These are phyloP conservation scores for Podospora didyma DNA, from an alignment of 495 filamentous ascomycete genomes.

Conservation along the genomic window DNA sequence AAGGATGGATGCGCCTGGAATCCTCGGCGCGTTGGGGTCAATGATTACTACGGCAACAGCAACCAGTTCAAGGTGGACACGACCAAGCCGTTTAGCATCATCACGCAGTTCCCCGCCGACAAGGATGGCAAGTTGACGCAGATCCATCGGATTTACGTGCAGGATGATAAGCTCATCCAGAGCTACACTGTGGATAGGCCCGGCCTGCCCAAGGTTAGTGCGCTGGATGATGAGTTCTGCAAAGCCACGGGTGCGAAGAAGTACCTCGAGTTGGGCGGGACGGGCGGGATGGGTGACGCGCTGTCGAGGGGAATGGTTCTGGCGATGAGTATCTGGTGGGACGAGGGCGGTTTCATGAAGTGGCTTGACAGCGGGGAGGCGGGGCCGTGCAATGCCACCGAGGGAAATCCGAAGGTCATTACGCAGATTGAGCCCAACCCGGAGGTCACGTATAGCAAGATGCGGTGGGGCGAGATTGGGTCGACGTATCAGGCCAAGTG, in stretches of 20 bases:
- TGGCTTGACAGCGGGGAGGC: conserved; percentile 57
- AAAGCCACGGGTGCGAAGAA: conserved; percentile 49
- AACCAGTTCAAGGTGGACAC: conserved; percentile 26
- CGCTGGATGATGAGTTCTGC: conserved; percentile 58
- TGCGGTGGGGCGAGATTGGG: conserved; percentile 63
- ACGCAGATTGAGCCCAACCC: conserved; percentile 42
- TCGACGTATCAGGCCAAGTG: conserved; percentile 58
- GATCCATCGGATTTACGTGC: conserved; percentile 60
- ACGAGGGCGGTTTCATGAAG: conserved; percentile 54
- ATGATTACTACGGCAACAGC: conserved; percentile 47
- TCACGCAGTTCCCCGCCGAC: conserved; percentile 62
- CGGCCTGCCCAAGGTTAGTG: conserved; percentile 31
- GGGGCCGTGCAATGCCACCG: conserved; percentile 57
- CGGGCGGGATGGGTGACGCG: conserved; percentile 54
- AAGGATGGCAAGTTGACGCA: conserved; percentile 45
- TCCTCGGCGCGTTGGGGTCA: conserved; percentile 55
- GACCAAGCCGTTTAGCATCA: conserved; percentile 49
- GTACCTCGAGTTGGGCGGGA: conserved; percentile 53
- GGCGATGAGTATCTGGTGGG: conserved; percentile 63
- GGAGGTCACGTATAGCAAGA: conserved; percentile 58
- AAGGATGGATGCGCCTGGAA: conserved; percentile 65
- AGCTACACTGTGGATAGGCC: conserved; percentile 1
- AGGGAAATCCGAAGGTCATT: conserved; percentile 48
- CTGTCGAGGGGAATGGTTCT: conserved; percentile 60
- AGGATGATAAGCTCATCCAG: conserved; percentile 48